Evolutionary conservation across 2,329 filamentous ascomycete species (phyloP).

Genomic region (Gnomoniopsis smithogilvyi): DNA sequence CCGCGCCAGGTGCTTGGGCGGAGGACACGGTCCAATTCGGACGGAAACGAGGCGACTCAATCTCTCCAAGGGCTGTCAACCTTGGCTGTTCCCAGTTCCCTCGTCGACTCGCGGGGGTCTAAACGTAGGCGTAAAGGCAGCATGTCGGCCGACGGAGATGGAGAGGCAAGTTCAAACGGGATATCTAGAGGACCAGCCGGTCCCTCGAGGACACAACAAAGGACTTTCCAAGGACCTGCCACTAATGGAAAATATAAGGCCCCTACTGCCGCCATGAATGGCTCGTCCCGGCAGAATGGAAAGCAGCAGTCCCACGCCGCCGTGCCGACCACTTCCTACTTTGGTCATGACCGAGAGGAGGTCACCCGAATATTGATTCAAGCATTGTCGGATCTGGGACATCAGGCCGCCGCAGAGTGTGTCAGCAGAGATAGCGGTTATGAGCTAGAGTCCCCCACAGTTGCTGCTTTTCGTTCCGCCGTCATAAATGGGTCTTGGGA

Average conservation of each 20-base stretch:
- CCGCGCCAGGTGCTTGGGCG: constrained; percentile 48
- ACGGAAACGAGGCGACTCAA: constrained; percentile 33
- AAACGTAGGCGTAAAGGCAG: constrained; percentile 59
- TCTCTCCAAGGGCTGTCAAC: constrained; percentile 17
- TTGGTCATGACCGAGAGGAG: constrained; percentile 87
- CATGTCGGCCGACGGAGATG: constrained; percentile 62
- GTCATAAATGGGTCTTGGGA: constrained; percentile 79
- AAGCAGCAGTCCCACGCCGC: constrained; percentile 20
- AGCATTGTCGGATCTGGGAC: constrained; percentile 84
- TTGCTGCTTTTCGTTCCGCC: constrained; percentile 79
- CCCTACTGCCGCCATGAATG: constrained; percentile 45
- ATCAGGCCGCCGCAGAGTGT: constrained; percentile 69
- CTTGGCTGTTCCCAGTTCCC: constrained; percentile 12
- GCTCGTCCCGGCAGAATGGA: constrained; percentile 41
- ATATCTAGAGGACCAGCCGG: constrained; percentile 52
- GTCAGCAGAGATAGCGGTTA: constrained; percentile 81
- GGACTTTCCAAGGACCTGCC: constrained; percentile 34
- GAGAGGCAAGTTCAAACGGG: constrained; percentile 49
- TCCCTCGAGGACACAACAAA: constrained; percentile 46
- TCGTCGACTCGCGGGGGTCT: constrained; percentile 35
- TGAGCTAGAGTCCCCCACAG: constrained; percentile 79
- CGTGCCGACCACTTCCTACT: constrained; percentile 48
- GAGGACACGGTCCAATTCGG: constrained; percentile 46
- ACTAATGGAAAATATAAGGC: constrained; percentile 48
- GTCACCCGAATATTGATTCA: constrained; percentile 91